Percentiles rank a stretch among this genome's conserved stretches.
Conservation (phyloP, 192 early-diverging fungal species). For the Fimicolochytrium jonesii region DNA sequence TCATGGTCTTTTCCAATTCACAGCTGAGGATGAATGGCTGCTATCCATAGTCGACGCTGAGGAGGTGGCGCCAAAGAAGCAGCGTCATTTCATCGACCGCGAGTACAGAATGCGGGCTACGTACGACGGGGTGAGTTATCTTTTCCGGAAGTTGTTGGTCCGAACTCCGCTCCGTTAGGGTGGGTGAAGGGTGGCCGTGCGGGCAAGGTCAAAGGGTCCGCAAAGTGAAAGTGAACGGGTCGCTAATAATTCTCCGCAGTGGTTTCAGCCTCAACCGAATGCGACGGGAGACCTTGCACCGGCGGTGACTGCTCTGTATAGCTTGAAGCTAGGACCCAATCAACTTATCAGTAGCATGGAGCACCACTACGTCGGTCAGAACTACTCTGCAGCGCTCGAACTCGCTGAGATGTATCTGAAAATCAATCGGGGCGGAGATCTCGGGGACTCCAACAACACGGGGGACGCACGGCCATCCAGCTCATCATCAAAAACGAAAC, state of each 20-base stretch:
- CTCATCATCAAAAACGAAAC: no score
- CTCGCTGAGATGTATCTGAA: background rate
- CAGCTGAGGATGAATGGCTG: conserved; percentile 17
- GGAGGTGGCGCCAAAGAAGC: background rate
- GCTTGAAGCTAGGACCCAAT: conserved; percentile 6
- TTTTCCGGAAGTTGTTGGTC: no score
- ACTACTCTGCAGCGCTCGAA: background rate
- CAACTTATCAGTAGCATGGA: conserved; percentile 10
- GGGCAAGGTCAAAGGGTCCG: no score
- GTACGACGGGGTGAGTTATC: conserved; percentile 7
- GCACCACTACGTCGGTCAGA: conserved; percentile 4
- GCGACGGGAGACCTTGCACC: no score
- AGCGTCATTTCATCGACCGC: conserved; percentile 18
- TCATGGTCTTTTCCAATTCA: conserved; percentile 20
- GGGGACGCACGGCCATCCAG: background rate
- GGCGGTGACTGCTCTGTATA: background rate
- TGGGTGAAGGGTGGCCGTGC: no score
- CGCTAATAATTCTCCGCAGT: background rate
- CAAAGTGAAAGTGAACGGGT: background rate
- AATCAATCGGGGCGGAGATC: background rate
- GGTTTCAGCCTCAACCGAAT: conserved; percentile 7
- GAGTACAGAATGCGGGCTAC: conserved; percentile 9
- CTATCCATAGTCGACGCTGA: background rate
- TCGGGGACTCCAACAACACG: no score
- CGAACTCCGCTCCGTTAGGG: no score